Evolutionary conservation across 495 filamentous ascomycete species (phyloP).

Genomic region (Hypoxylon trugodes): DNA sequence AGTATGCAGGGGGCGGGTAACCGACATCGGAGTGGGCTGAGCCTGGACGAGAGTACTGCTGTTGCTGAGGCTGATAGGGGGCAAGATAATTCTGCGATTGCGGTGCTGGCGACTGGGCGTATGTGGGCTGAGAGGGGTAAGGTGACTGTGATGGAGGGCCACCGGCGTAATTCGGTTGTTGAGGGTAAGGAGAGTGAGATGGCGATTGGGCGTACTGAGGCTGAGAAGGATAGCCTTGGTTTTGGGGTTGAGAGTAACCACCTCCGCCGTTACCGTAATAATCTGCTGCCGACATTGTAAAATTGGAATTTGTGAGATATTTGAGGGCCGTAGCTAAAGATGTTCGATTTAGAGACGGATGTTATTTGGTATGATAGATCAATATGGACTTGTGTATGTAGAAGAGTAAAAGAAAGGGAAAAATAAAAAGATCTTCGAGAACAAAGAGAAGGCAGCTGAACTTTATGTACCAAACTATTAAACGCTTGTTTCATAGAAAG

Average conservation of each 20-base stretch:
- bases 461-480: constrained; percentile 4
- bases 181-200: constrained; percentile 35
- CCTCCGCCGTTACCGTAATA: constrained; percentile 46
- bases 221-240: constrained; percentile 37
- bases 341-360: background rate
- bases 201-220: constrained; percentile 40
- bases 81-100: constrained; percentile 26
- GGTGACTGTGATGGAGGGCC: constrained; percentile 18
- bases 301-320: background rate
- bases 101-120: constrained; percentile 26
- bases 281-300: constrained; percentile 47
- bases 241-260: constrained; percentile 36
- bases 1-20: constrained; percentile 23
- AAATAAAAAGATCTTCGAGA: background rate
- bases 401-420: background rate
- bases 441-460: constrained; percentile 1
- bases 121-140: constrained; percentile 39
- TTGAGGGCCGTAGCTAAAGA: background rate
- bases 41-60: constrained; percentile 35
- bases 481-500: constrained; percentile 6
- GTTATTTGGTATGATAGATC: too few relatives aligned
- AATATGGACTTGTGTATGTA: too few relatives aligned
- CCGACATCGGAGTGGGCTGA: constrained; percentile 36
- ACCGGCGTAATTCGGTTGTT: constrained; percentile 24
- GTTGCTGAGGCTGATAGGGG: constrained; percentile 35